Conservation (phyloP, 1,284 basidiomycete genomes). For the Ganoderma lucidum region DNA sequence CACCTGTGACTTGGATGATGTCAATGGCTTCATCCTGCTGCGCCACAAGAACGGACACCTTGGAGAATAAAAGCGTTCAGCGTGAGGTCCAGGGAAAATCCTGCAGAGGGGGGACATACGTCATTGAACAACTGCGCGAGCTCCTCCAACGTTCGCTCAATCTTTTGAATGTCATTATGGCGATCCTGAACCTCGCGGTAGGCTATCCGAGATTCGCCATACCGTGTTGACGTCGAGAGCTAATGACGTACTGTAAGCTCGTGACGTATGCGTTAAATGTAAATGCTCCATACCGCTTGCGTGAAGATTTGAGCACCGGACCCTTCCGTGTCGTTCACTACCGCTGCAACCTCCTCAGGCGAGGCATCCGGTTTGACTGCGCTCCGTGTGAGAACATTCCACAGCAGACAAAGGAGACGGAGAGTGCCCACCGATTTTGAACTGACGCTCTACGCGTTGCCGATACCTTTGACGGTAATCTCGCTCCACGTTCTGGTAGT, state of each 20-base stretch:
- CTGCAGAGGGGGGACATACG: slow-evolving; percentile 41
- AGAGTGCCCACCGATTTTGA: slow-evolving; percentile 75
- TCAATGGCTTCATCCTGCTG: slow-evolving; percentile 83
- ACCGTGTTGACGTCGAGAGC: slow-evolving; percentile 79
- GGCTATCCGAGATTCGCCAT: slow-evolving; percentile 85
- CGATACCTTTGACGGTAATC: slow-evolving; percentile 85
- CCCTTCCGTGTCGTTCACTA: slow-evolving; percentile 74
- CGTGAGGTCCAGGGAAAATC: slow-evolving; percentile 1
- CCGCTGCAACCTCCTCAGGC: slow-evolving; percentile 80
- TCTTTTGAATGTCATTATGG: slow-evolving; percentile 87
- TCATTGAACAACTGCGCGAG: slow-evolving; percentile 91
- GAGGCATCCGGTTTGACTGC: slow-evolving; percentile 91
- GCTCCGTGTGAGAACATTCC: not conserved
- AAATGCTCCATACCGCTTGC: slow-evolving; percentile 72
- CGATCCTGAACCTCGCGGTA: slow-evolving; percentile 93
- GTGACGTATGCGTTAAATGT: not conserved
- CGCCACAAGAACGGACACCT: slow-evolving; percentile 83
- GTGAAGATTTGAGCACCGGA: slow-evolving; percentile 82
- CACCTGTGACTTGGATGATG: slow-evolving; percentile 69
- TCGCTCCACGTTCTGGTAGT: slow-evolving; percentile 87
- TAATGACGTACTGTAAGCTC: slow-evolving; percentile 33
- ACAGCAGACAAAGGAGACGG: not conserved
- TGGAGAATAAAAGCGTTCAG: slow-evolving; percentile 8
- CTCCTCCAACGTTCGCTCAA: slow-evolving; percentile 89
- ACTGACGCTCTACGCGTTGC: slow-evolving; percentile 89